phyloP scores from a whole-genome alignment of 192 early-diverging fungal genomes.

The Lunasporangiospora selenospora region DNA sequence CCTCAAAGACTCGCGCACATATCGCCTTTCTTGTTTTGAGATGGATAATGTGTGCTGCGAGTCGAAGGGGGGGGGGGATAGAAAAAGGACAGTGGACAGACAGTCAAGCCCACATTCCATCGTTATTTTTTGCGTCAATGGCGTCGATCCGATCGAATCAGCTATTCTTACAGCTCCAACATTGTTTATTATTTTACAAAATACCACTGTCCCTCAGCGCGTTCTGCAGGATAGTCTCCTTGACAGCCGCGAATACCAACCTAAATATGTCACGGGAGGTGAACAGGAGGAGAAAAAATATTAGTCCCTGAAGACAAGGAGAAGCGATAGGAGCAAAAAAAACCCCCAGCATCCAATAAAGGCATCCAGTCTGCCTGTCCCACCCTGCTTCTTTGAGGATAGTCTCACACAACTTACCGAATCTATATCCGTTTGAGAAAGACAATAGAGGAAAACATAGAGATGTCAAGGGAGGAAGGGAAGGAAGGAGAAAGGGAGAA shows the following conservation, averaged over 20 bases:
- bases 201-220: conserved; percentile 80
- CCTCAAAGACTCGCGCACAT: too few relatives aligned
- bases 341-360: too few relatives aligned
- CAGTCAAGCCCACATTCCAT: not conserved
- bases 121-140: not conserved
- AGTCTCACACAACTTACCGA: conserved; percentile 13
- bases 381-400: too few relatives aligned
- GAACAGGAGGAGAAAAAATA: too few relatives aligned
- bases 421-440: too few relatives aligned
- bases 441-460: too few relatives aligned
- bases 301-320: too few relatives aligned
- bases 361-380: too few relatives aligned
- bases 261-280: conserved; percentile 18
- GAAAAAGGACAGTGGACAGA: not conserved
- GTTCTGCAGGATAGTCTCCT: conserved; percentile 90
- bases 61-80: not conserved
- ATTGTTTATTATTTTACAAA: conserved; percentile 48
- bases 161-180: too few relatives aligned
- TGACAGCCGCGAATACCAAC: conserved; percentile 90
- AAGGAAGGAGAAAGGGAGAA: not conserved
- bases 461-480: not conserved
- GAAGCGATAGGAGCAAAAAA: too few relatives aligned
- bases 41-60: not conserved
- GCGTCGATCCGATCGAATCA: not conserved
- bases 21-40: too few relatives aligned